Conservation (phyloP, 306 rosid species). For the Cajanus cajan region DNA sequence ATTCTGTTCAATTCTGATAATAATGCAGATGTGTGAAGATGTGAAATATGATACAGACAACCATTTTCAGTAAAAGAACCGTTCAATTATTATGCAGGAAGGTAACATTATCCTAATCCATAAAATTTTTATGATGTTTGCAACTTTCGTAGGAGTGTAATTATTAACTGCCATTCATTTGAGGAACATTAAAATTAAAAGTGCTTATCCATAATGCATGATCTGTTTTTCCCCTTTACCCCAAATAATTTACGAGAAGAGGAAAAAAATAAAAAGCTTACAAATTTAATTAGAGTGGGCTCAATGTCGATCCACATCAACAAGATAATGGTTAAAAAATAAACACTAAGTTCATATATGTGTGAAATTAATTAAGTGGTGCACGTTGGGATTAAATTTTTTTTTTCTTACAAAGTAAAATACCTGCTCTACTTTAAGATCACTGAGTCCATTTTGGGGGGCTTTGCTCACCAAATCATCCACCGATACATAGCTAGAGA, state of each 20-base stretch:
- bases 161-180: slow-evolving; percentile 15
- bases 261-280: background rate
- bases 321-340: background rate
- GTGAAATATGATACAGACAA: background rate
- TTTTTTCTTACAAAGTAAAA: background rate
- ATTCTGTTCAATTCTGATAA: background rate
- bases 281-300: background rate
- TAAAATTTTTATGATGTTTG: background rate
- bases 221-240: background rate
- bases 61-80: background rate
- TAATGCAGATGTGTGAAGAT: background rate
- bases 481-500: slow-evolving; percentile 7
- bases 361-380: background rate
- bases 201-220: background rate
- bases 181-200: background rate
- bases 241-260: background rate
- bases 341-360: background rate
- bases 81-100: background rate
- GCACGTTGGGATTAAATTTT: background rate
- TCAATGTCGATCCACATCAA: background rate
- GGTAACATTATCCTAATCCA: background rate
- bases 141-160: background rate
- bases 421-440: background rate
- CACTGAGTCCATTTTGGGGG: slow-evolving; percentile 36
- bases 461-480: slow-evolving; percentile 34